A percentile compares a stretch with the other conserved stretches of the same genome.
Conservation (phyloP, 192 early-diverging fungal genomes). For the Fimicolochytrium jonesii region DNA sequence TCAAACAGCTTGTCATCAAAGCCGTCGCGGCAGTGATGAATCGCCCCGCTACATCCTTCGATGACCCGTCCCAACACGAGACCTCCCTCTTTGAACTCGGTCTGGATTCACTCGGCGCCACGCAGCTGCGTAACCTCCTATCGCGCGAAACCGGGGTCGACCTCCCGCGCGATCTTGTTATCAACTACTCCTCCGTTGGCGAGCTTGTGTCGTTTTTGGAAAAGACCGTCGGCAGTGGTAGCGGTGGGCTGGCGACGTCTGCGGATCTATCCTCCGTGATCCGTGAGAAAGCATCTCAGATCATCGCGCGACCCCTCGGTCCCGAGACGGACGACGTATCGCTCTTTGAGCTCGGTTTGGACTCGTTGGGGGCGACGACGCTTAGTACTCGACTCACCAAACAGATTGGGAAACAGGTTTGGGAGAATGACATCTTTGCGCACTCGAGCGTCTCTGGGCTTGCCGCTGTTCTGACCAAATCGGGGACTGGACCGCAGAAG, state of each 20-base stretch:
- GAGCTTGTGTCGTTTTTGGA: not conserved
- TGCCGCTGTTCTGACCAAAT: not conserved
- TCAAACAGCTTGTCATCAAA: not conserved
- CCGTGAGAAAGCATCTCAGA: not conserved
- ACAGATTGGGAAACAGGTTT: not conserved
- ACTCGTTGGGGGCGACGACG: constrained; percentile 14
- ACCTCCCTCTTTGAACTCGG: constrained; percentile 7
- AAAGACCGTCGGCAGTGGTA: too few relatives aligned
- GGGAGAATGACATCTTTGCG: constrained; percentile 1
- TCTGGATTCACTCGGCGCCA: constrained; percentile 12
- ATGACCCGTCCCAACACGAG: not conserved
- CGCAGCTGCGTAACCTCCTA: constrained; percentile 12
- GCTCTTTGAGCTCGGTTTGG: constrained; percentile 14
- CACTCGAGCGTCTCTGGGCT: not conserved
- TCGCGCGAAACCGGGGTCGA: not conserved
- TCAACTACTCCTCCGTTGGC: constrained; percentile 6
- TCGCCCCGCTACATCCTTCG: not conserved
- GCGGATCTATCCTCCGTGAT: not conserved
- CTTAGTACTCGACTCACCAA: constrained; percentile 7
- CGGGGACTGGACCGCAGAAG: too few relatives aligned
- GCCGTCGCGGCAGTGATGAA: not conserved
- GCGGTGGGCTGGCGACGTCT: too few relatives aligned
- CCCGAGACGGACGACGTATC: not conserved
- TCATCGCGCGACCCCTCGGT: not conserved
- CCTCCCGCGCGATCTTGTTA: not conserved